Evolutionary conservation across 495 filamentous ascomycete genomes (phyloP).

Genomic region (Xylaria grammica): DNA sequence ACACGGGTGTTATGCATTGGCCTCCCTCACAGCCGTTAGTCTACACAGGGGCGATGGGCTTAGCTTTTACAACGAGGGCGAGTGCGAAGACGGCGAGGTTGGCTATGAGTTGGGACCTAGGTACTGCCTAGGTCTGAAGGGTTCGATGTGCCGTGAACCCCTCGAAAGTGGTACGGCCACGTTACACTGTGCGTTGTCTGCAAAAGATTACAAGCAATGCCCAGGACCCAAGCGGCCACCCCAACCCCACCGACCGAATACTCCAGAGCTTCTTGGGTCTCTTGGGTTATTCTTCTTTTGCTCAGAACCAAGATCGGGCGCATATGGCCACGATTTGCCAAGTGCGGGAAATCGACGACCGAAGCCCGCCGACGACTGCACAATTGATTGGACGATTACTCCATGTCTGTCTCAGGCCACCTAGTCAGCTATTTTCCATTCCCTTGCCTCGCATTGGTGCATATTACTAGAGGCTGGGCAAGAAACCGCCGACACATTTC

Average conservation of each 20-base stretch:
- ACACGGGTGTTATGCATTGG: background rate
- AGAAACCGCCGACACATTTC: conserved; percentile 1
- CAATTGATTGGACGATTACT: background rate
- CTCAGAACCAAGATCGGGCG: conserved; percentile 2
- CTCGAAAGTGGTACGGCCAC: background rate
- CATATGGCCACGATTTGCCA: background rate
- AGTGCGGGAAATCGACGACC: background rate
- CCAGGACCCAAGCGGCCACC: background rate
- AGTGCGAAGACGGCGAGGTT: too few relatives aligned
- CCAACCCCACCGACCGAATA: conserved; percentile 1
- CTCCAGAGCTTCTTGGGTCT: background rate
- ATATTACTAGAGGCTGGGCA: background rate
- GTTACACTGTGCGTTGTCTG: background rate
- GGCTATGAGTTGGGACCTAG: too few relatives aligned
- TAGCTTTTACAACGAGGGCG: background rate
- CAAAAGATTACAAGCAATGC: too few relatives aligned
- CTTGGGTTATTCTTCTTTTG: background rate
- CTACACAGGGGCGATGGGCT: background rate
- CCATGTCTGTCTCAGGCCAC: background rate
- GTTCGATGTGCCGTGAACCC: too few relatives aligned
- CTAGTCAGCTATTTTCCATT: background rate
- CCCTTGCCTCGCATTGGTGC: background rate
- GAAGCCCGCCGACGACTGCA: background rate
- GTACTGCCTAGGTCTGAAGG: too few relatives aligned
- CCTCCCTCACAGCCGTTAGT: background rate